Evolutionary conservation across 257 asterid species (phyloP).

Genomic region (Solanum chilense): DNA sequence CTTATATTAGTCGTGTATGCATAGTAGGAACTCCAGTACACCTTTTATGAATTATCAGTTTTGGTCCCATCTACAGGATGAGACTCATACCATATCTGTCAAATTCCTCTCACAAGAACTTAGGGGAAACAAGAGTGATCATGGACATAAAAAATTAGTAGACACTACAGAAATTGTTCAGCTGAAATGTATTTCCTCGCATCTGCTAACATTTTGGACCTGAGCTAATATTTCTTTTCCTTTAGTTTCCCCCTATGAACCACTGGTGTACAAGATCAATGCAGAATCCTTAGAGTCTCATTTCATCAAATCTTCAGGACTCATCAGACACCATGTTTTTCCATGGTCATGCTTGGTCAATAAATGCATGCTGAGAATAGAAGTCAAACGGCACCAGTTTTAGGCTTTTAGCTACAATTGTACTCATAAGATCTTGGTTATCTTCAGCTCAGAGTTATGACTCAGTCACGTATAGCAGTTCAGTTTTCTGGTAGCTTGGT

Average conservation of each 20-base stretch:
- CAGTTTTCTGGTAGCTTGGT: conserved; percentile 83
- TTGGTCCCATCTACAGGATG: conserved; percentile 49
- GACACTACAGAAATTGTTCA: conserved; percentile 72
- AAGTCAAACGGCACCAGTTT: conserved; percentile 54
- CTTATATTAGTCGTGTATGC: conserved; percentile 23
- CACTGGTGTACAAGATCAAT: conserved; percentile 75
- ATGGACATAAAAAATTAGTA: conserved; percentile 86
- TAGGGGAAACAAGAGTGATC: neutral
- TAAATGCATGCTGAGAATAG: conserved; percentile 4
- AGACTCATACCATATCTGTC: conserved; percentile 94
- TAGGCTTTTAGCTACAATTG: conserved; percentile 38
- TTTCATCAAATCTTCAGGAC: neutral
- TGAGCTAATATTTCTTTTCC: conserved; percentile 56
- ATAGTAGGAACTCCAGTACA: conserved; percentile 90
- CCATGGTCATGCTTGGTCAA: neutral
- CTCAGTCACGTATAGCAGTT: conserved; percentile 10
- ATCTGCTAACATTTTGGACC: conserved; percentile 62
- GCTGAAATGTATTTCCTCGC: conserved; percentile 66
- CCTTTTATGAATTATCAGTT: conserved; percentile 37
- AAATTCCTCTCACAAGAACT: conserved; percentile 54
- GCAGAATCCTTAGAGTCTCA: conserved; percentile 52
- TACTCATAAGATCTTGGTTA: conserved; percentile 67
- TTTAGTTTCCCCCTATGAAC: conserved; percentile 79
- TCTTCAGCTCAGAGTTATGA: neutral
- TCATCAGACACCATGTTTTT: neutral